phyloP scores from a whole-genome alignment of 768 basidiomycete species.

The Termitomyces sp. region DNA sequence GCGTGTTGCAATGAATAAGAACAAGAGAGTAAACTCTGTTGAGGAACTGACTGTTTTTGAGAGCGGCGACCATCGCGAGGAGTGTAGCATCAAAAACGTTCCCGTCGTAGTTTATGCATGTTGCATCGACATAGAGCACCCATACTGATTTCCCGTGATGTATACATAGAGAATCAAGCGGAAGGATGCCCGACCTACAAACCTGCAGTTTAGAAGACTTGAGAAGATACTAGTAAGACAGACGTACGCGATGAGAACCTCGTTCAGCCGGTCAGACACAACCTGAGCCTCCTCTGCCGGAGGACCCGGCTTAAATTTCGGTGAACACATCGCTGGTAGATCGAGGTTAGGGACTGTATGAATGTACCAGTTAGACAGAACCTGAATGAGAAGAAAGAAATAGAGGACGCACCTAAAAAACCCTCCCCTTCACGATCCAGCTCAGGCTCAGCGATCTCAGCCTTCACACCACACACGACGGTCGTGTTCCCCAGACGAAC shows the following conservation, averaged over 20 bases:
- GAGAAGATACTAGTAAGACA: neutral
- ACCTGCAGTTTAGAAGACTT: neutral
- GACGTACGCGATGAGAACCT: conserved; percentile 68
- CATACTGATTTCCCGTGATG: conserved; percentile 76
- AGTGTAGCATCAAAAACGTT: conserved; percentile 91
- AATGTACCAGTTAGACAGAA: neutral
- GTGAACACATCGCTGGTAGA: conserved; percentile 87
- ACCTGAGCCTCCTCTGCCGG: conserved; percentile 93
- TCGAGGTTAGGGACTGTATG: conserved; percentile 87
- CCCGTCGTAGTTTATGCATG: conserved; percentile 96
- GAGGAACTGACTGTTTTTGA: conserved; percentile 67
- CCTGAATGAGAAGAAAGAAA: neutral
- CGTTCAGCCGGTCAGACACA: conserved; percentile 76
- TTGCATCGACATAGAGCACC: conserved; percentile 93
- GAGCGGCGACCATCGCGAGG: conserved; percentile 80
- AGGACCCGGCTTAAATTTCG: conserved; percentile 92
- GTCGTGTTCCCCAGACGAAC: conserved; percentile 92
- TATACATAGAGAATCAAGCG: conserved; percentile 71
- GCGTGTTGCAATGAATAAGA: neutral
- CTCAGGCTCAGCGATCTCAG: conserved; percentile 90
- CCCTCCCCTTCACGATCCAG: conserved; percentile 69
- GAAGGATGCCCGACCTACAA: conserved; percentile 60
- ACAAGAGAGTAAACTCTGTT: neutral
- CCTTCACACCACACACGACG: conserved; percentile 92
- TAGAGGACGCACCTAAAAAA: conserved; percentile 61